Evolutionary conservation across 2,329 filamentous ascomycete species (phyloP).

Genomic region (Fusarium domesticum): DNA sequence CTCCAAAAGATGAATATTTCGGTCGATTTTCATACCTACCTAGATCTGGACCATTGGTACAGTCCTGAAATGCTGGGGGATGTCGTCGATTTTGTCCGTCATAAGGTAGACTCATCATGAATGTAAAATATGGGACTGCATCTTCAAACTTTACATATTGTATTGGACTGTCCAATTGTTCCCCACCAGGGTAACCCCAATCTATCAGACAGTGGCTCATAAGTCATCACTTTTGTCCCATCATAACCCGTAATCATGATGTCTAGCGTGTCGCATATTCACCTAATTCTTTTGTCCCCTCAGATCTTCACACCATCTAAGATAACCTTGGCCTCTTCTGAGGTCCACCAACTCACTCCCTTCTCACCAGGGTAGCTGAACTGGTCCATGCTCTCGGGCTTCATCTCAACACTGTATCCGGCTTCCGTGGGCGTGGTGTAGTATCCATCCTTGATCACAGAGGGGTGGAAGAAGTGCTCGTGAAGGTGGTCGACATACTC

Average conservation of each 20-base stretch:
- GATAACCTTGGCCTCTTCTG: conserved; percentile 73
- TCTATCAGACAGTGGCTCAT: background rate
- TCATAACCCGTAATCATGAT: background rate
- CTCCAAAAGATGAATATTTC: conserved; percentile 36
- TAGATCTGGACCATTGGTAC: conserved; percentile 45
- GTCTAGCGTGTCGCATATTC: background rate
- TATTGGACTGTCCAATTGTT: background rate
- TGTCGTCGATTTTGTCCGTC: conserved; percentile 33
- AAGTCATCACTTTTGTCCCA: background rate
- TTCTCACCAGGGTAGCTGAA: conserved; percentile 74
- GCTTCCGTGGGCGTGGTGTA: conserved; percentile 81
- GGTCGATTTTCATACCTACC: conserved; percentile 39
- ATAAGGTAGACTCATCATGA: background rate
- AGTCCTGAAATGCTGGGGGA: conserved; percentile 40
- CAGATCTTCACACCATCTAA: conserved; percentile 60
- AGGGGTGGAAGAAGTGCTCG: conserved; percentile 85
- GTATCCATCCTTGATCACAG: conserved; percentile 77
- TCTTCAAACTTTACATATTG: background rate
- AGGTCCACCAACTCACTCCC: conserved; percentile 82
- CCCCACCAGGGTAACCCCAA: background rate
- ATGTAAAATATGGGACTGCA: background rate
- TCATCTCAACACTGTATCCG: conserved; percentile 94
- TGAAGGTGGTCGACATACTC: conserved; percentile 94
- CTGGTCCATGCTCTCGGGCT: conserved; percentile 76
- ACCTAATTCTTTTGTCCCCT: conserved; percentile 8